phyloP scores from a whole-genome alignment of 495 filamentous ascomycete species.

The Aspergillus incahuasiensis region DNA sequence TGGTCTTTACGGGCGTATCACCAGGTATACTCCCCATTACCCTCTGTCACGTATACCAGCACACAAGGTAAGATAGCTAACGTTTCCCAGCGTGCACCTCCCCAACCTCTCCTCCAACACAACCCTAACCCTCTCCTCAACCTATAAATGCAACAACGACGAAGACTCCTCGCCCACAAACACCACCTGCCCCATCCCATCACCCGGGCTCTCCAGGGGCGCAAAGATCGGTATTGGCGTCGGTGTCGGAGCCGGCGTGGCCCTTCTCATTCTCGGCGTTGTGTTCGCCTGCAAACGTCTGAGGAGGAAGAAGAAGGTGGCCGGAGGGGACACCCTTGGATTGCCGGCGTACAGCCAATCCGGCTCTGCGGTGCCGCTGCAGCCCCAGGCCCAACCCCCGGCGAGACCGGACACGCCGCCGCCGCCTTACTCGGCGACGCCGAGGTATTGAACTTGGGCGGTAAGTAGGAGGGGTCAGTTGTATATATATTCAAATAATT shows the following conservation, averaged over 20 bases:
- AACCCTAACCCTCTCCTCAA: neutral
- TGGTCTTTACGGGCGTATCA: neutral
- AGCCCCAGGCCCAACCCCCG: neutral
- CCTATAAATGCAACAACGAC: neutral
- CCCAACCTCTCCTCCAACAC: neutral
- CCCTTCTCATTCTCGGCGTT: too few species aligned
- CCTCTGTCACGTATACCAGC: too few species aligned
- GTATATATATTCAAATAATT: too few species aligned
- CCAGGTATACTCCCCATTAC: too few species aligned
- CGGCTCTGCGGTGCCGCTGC: neutral
- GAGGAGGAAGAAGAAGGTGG: too few species aligned
- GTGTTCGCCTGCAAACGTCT: too few species aligned
- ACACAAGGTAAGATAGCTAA: neutral
- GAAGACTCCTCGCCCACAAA: neutral
- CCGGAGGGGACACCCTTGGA: too few species aligned
- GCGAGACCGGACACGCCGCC: neutral
- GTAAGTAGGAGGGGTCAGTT: too few species aligned
- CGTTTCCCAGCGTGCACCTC: neutral
- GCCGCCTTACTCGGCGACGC: neutral
- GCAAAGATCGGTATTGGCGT: too few species aligned
- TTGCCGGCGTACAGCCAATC: neutral
- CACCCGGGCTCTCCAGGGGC: too few species aligned
- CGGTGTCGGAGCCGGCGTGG: too few species aligned
- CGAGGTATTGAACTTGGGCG: neutral
- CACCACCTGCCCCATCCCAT: too few species aligned